Evolutionary conservation across 257 asterid species (phyloP), one percentile per base, ranked within the genome.

Genomic region (Thymus quinquecostatus): DNA sequence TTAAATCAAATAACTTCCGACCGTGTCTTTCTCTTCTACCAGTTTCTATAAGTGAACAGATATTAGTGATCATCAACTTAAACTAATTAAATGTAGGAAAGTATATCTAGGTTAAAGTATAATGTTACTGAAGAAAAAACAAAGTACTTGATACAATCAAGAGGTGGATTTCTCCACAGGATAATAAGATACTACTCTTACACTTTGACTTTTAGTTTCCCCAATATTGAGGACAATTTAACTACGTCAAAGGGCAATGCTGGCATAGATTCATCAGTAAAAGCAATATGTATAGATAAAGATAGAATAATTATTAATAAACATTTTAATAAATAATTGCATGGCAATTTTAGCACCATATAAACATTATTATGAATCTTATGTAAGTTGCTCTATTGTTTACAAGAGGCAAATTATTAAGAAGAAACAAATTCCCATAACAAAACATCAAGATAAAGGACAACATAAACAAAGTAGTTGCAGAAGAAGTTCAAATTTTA

Each of bases 401-500:
- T 10, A 51, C 43, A 54, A 45, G 38, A 60, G 54, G 51, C 13
- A 41, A 41, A 57, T 27, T 33, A 44, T 50, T 62, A 12, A 61
- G 8, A 10, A 47, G 57, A 77, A 66, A 67, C 70, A 60, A 43
- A 33, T 56, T 38, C 32, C 57, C 14, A 2, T 53, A 50, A n/a
- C 66, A 53, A 30, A 50, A 51, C 27, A 70, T 28, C 28, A 27
- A 34, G 4, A 51, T 10, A 38, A 4, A 10, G 3, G 44, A 48
- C 55, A 60, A 10, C 11, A 10, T 41, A 50, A 51, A 40, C 32
- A 40, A 56, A 60, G 43, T n/a, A n/a, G 7, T 43, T 32, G 28
- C 36, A 14, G 50, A 45, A 58, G 43, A 58, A 63, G 66, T 38
- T 44, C n/a, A 28, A 71, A 71, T n/a, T 55, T 61, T 59, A 14